Conservation (phyloP, 345 rosid genomes). For the Bruguiera parviflora region DNA sequence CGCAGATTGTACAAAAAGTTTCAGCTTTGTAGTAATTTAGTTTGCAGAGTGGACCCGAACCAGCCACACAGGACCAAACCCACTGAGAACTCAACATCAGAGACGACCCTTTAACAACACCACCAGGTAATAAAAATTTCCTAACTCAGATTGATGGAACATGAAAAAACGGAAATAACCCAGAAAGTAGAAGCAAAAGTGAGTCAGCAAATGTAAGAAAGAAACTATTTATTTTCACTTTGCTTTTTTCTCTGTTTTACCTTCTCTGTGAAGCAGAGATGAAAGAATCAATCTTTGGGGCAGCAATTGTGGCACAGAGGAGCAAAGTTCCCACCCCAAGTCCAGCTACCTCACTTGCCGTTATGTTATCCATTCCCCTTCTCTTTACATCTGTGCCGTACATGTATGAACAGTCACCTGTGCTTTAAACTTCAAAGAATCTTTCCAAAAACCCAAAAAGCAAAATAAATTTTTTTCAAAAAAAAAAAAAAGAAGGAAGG, state of each 20-base stretch:
- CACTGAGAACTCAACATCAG: not conserved
- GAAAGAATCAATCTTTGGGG: slow-evolving; percentile 66
- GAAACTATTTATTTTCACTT: too few species aligned
- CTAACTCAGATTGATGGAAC: not conserved
- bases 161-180: not conserved
- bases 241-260: slow-evolving; percentile 11
- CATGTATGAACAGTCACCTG: too few species aligned
- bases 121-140: not conserved
- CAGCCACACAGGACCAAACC: not conserved
- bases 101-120: not conserved
- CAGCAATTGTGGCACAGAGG: slow-evolving; percentile 57
- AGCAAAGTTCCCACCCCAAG: slow-evolving; percentile 65
- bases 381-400: not conserved
- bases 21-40: too few species aligned
- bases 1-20: too few species aligned
- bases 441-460: too few species aligned
- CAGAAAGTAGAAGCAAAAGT: not conserved
- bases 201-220: not conserved
- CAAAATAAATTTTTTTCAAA: too few species aligned
- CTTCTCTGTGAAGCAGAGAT: slow-evolving; percentile 75
- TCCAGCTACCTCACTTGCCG: slow-evolving; percentile 73
- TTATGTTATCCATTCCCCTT: slow-evolving; percentile 49
- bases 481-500: too few species aligned
- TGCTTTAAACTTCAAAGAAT: too few species aligned
- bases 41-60: not conserved